Percentiles rank a stretch among this genome's conserved stretches.
These are phyloP conservation scores for Cochlearia excelsa DNA, from an alignment of 345 rosid species.

Conservation along the genomic window DNA sequence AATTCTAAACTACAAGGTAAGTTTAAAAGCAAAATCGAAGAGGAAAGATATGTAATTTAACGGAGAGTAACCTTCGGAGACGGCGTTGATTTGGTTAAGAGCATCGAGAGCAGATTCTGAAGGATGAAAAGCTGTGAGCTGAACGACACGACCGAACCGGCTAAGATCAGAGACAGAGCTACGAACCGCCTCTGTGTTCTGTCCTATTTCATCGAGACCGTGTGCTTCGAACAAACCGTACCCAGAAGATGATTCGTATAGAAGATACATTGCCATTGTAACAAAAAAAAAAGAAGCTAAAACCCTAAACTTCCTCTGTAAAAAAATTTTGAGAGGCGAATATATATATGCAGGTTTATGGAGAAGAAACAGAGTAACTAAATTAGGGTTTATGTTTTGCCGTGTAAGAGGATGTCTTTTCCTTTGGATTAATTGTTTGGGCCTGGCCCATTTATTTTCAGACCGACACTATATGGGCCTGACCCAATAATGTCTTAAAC, in stretches of 20 bases:
- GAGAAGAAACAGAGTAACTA: neutral
- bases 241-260: constrained; percentile 75
- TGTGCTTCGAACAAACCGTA: constrained; percentile 52
- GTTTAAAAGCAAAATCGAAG: neutral
- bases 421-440: neutral
- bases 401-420: constrained; percentile 9
- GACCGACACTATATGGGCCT: neutral
- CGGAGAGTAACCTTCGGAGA: constrained; percentile 60
- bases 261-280: constrained; percentile 54
- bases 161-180: constrained; percentile 63
- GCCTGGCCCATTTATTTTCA: neutral
- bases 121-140: constrained; percentile 71
- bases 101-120: constrained; percentile 66
- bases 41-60: neutral
- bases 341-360: constrained; percentile 13
- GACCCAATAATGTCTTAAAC: too few relatives aligned
- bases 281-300: constrained; percentile 1
- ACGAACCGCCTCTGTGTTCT: constrained; percentile 76
- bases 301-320: constrained; percentile 18
- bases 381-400: constrained; percentile 16
- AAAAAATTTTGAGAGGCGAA: neutral
- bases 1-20: neutral
- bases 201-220: constrained; percentile 80
- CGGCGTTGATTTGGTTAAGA: constrained; percentile 75
- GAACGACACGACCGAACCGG: constrained; percentile 74